A percentile compares a stretch with the other conserved stretches of the same genome.
These are phyloP conservation scores for Volutella citrinella DNA, from an alignment of 2,329 filamentous ascomycete species.

Conservation along the genomic window DNA sequence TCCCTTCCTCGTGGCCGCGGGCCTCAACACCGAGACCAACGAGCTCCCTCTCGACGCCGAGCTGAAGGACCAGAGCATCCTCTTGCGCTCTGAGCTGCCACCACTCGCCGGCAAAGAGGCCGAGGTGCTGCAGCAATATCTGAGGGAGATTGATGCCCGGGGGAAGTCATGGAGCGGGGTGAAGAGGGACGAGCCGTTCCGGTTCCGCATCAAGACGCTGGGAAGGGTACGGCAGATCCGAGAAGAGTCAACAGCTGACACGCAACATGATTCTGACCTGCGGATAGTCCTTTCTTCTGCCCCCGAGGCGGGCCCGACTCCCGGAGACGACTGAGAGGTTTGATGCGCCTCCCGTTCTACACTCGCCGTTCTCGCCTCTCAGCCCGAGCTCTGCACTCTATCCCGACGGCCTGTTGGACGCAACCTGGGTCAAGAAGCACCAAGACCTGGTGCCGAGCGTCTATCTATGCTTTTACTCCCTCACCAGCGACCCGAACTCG, in stretches of 20 bases:
- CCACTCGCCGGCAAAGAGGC: slow-evolving; percentile 64
- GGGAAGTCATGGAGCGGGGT: slow-evolving; percentile 64
- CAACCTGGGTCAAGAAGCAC: slow-evolving; percentile 84
- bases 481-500: slow-evolving; percentile 69
- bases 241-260: slow-evolving; percentile 12
- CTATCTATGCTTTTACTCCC: slow-evolving; percentile 75
- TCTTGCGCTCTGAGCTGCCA: slow-evolving; percentile 69
- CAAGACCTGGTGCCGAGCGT: slow-evolving; percentile 79
- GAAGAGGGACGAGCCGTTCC: slow-evolving; percentile 48
- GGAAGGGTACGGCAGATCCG: slow-evolving; percentile 66
- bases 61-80: slow-evolving; percentile 56
- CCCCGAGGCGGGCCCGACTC: slow-evolving; percentile 54
- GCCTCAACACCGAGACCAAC: slow-evolving; percentile 51
- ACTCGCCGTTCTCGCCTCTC: slow-evolving; percentile 89
- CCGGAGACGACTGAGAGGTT: slow-evolving; percentile 49
- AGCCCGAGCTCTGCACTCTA: slow-evolving; percentile 80
- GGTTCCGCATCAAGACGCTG: slow-evolving; percentile 69
- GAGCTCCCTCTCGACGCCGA: slow-evolving; percentile 44
- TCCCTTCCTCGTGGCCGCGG: slow-evolving; percentile 79
- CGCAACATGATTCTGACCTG: slow-evolving; percentile 23
- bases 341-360: slow-evolving; percentile 56
- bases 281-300: slow-evolving; percentile 51
- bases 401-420: slow-evolving; percentile 83
- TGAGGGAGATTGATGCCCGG: slow-evolving; percentile 63
- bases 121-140: slow-evolving; percentile 61